Evolutionary conservation across 345 rosid species (phyloP), one percentile per base, ranked within the genome.

Genomic region (Rhodamnia argentea): DNA sequence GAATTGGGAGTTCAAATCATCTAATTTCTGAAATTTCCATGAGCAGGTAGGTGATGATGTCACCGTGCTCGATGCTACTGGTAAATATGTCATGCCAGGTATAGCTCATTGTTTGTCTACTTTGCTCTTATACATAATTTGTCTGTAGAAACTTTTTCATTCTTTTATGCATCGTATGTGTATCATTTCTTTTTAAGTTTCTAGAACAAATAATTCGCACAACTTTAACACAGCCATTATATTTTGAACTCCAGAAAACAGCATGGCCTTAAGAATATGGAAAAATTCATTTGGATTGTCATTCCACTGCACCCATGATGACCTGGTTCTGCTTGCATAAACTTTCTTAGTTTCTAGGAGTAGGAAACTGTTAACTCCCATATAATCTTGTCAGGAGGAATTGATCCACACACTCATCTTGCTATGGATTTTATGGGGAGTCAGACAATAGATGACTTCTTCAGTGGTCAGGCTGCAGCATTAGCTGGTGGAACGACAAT

Each of bases 391-490:
- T 88, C 93, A 97, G 98, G 97, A 84, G 99, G 99, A 83, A 96
- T 97, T 86, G 99, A 97, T 86, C 99, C 99, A 2, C 99, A 96
- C 89, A 93, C 99, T 1, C 99, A 97, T 90, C 94, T 97, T 1
- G 94, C 93, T 37, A 90, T 95, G 93, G 97, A 92, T 64, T 94
- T 93, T 85, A 92, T 97, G 99, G 96, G 92, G 83, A 91, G 94
- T 4, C 93, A 92, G 91, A 88, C 98, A 11, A 75, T 94, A 85
- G 99, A 97, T 86, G 98, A 97, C 90, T 97, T 94, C 92, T 95
- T 93, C 93, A 95, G 95, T 91, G 99, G 99, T 88, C 99, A 97
- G 92, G 98, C 96, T 87, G 99, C 99, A 83, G 99, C 99, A 40
- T 91, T 96, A 92, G 98, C 99, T 51, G 99, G 99, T 88, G 99